phyloP scores from a whole-genome alignment of 2,329 filamentous ascomycete genomes.

The Chrysoporthe deuterocubensis region DNA sequence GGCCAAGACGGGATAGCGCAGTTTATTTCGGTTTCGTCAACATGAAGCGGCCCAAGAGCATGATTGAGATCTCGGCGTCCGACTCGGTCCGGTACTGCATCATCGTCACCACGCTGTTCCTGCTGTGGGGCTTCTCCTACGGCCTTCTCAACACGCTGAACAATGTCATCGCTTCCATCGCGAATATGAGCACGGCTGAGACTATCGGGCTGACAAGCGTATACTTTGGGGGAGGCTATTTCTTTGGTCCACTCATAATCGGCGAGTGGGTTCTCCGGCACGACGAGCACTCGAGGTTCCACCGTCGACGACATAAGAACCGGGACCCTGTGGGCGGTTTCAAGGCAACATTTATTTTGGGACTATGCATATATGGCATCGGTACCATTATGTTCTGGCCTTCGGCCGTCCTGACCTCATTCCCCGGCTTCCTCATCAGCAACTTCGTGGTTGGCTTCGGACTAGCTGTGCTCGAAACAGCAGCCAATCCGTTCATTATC shows the following conservation, averaged over 20 bases:
- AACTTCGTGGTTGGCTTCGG: conserved; percentile 78
- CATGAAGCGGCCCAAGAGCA: conserved; percentile 69
- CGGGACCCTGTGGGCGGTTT: conserved; percentile 65
- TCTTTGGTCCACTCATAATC: conserved; percentile 70
- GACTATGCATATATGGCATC: conserved; percentile 73
- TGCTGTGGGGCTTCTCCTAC: conserved; percentile 90
- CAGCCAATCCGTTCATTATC: conserved; percentile 74
- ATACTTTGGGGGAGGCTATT: conserved; percentile 73
- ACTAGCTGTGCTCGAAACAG: conserved; percentile 76
- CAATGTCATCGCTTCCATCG: conserved; percentile 65
- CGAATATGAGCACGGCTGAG: conserved; percentile 63
- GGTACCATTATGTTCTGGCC: conserved; percentile 90
- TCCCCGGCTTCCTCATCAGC: conserved; percentile 76
- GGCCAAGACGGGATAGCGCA: conserved; percentile 46
- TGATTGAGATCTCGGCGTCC: conserved; percentile 64
- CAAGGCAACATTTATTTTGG: conserved; percentile 79
- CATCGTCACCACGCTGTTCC: conserved; percentile 79
- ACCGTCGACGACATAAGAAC: conserved; percentile 38
- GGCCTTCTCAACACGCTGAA: conserved; percentile 85
- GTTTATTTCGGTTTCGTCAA: conserved; percentile 80
- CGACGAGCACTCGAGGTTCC: conserved; percentile 62
- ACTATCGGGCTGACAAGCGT: conserved; percentile 70
- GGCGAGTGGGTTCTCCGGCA: conserved; percentile 72
- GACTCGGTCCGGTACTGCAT: conserved; percentile 75
- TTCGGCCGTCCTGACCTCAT: conserved; percentile 73